Evolutionary conservation across 1,284 basidiomycete species (phyloP), one percentile per base, ranked within the genome.

Genomic region (Ustilago vetiveriae): DNA sequence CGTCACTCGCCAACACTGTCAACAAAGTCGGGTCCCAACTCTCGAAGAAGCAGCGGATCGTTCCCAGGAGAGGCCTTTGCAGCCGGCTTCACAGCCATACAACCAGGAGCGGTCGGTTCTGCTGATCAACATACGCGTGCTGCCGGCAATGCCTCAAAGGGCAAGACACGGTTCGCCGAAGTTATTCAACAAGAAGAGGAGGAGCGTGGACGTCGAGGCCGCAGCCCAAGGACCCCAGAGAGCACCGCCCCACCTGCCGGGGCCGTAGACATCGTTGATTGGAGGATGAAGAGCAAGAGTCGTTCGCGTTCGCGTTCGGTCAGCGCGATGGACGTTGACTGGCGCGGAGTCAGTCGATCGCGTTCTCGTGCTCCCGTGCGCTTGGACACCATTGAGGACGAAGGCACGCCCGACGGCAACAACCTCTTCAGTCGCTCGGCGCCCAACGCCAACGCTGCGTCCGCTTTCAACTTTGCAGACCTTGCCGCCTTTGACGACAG

Each of bases 281-380:
- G 81, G 80, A 72, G 80, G 30, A 74, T 72, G 36, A 79, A 75
- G 53, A 82, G 75, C 43, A 77, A 81, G 52, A 79, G 74, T 23
- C 76, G 80, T 9, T 83, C 72, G 81, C 86, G 54, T 17, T 81
- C 85, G 86, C 74, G 68, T n/a, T 76, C 64, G 48, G 80, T 84
- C 17, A 85, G 84, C 70, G 82, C 83, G 35, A 96, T 98, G 90
- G 95, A 98, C 30, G 95, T 98, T 89, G 95, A 98, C 81, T 97
- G 94, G 93, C 88, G 93, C 39, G 90, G 90, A 17, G 88, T 92
- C 78, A 94, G 92, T 79, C 88, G 94, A 60, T 96, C 94, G 14
- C 88, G 94, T 64, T 97, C 95, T 21, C 89, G 94, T 23, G 90
- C 91, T 76, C 90, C 92, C 1, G 57, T 51, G 30, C 60, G 72